Percentiles rank a stretch among this genome's conserved stretches.
Conservation (phyloP, 139 green algal species). For the Klebsormidium nitens region DNA sequence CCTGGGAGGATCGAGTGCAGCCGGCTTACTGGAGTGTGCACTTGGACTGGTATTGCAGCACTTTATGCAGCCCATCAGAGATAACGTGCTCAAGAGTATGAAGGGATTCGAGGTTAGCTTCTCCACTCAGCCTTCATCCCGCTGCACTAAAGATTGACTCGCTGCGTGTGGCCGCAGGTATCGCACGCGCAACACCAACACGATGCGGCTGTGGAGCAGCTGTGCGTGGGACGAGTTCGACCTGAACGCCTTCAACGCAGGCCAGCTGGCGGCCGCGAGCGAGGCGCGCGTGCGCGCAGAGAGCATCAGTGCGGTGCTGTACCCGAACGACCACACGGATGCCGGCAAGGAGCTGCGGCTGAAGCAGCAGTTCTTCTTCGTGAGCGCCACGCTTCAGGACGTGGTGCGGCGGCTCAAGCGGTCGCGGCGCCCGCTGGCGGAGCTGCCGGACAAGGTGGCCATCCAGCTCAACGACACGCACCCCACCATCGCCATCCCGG, state of each 20-base stretch:
- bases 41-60: too few relatives aligned
- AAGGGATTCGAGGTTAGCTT: too few relatives aligned
- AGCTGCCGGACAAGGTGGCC: slow-evolving; percentile 50
- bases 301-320: slow-evolving; percentile 91
- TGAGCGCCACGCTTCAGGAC: slow-evolving; percentile 76
- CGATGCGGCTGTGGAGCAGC: slow-evolving; percentile 88
- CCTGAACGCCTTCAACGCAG: slow-evolving; percentile 97
- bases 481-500: slow-evolving; percentile 84
- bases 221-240: slow-evolving; percentile 66
- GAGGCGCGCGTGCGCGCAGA: slow-evolving; percentile 70
- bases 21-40: too few relatives aligned
- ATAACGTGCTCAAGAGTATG: too few relatives aligned
- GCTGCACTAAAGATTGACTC: too few relatives aligned
- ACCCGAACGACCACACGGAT: slow-evolving; percentile 95
- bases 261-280: slow-evolving; percentile 73
- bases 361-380: slow-evolving; percentile 99
- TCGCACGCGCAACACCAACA: slow-evolving; percentile 94
- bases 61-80: too few relatives aligned
- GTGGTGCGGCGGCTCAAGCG: slow-evolving; percentile 62
- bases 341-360: slow-evolving; percentile 96
- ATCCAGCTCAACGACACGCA: slow-evolving; percentile 99
- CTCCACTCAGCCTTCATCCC: too few relatives aligned
- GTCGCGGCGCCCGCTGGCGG: background rate
- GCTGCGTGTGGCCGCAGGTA: too few relatives aligned
- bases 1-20: too few relatives aligned